phyloP scores from a whole-genome alignment of 2,329 filamentous ascomycete species.

The Dissoconium aciculare region DNA sequence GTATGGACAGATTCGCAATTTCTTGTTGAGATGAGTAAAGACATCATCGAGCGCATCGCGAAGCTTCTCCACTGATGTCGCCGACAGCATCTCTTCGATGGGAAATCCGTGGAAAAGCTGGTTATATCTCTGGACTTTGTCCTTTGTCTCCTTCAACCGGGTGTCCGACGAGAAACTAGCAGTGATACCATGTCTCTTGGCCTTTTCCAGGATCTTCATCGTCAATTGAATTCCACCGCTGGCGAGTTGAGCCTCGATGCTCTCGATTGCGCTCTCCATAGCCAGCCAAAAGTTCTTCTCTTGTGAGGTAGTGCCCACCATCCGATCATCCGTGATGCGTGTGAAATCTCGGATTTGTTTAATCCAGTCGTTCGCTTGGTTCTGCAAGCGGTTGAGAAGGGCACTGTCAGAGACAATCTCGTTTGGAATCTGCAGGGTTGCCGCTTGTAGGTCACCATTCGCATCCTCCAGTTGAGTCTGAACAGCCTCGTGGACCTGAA shows the following conservation, averaged over 20 bases:
- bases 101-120: slow-evolving; percentile 97
- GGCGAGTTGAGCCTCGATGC: slow-evolving; percentile 74
- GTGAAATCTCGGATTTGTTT: slow-evolving; percentile 96
- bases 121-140: slow-evolving; percentile 96
- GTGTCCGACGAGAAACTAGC: slow-evolving; percentile 95
- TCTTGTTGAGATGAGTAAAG: slow-evolving; percentile 93
- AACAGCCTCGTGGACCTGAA: slow-evolving; percentile 79
- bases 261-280: slow-evolving; percentile 86
- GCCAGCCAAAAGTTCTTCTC: slow-evolving; percentile 99
- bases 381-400: slow-evolving; percentile 86
- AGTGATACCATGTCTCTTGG: slow-evolving; percentile 94
- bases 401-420: slow-evolving; percentile 71
- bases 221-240: slow-evolving; percentile 84
- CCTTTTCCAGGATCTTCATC: slow-evolving; percentile 86
- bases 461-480: slow-evolving; percentile 68
- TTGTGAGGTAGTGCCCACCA: slow-evolving; percentile 69
- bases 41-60: slow-evolving; percentile 80
- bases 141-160: slow-evolving; percentile 85
- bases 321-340: slow-evolving; percentile 75
- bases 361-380: slow-evolving; percentile 94
- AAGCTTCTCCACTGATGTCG: slow-evolving; percentile 74
- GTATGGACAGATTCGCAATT: slow-evolving; percentile 89
- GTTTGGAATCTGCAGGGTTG: slow-evolving; percentile 62
- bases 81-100: slow-evolving; percentile 82
- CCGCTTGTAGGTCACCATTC: slow-evolving; percentile 49